These are phyloP conservation scores for Abortiporus biennis DNA, from an alignment of 1,284 basidiomycete species.

Conservation along the genomic window DNA sequence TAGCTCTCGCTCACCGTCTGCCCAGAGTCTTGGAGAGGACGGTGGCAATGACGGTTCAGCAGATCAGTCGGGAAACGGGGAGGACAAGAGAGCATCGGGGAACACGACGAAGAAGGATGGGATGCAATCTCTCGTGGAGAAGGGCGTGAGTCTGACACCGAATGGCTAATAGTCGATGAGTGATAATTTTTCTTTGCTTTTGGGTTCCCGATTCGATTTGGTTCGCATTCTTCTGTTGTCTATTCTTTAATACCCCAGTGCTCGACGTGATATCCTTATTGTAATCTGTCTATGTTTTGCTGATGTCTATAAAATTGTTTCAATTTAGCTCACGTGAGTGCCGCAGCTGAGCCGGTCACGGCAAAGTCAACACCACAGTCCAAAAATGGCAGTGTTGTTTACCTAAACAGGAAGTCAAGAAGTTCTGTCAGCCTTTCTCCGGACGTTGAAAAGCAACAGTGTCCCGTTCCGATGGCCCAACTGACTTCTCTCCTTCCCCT, in stretches of 20 bases:
- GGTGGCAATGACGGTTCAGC: conserved; percentile 17
- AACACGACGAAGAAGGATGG: conserved; percentile 62
- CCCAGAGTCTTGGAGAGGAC: conserved; percentile 15
- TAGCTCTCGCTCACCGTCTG: too few relatives aligned
- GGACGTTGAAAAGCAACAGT: conserved; percentile 4
- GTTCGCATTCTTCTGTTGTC: conserved; percentile 10
- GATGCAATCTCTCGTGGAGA: conserved; percentile 60
- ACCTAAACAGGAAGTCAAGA: conserved; percentile 6
- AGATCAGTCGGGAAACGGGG: conserved; percentile 22
- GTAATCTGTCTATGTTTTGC: background rate
- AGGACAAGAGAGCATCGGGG: conserved; percentile 41
- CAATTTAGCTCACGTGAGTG: background rate
- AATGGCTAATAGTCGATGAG: conserved; percentile 75
- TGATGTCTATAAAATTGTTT: background rate
- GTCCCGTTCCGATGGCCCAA: background rate
- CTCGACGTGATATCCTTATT: conserved; percentile 19
- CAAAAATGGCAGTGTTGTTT: background rate
- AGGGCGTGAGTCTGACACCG: conserved; percentile 74
- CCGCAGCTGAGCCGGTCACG: background rate
- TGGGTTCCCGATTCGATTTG: conserved; percentile 7
- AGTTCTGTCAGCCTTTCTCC: conserved; percentile 5
- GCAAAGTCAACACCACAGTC: background rate
- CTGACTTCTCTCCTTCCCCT: background rate
- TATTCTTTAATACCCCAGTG: conserved; percentile 23
- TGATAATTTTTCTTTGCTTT: conserved; percentile 18